Conservation (phyloP, 495 filamentous ascomycete species). For the Penicillium paradoxum region DNA sequence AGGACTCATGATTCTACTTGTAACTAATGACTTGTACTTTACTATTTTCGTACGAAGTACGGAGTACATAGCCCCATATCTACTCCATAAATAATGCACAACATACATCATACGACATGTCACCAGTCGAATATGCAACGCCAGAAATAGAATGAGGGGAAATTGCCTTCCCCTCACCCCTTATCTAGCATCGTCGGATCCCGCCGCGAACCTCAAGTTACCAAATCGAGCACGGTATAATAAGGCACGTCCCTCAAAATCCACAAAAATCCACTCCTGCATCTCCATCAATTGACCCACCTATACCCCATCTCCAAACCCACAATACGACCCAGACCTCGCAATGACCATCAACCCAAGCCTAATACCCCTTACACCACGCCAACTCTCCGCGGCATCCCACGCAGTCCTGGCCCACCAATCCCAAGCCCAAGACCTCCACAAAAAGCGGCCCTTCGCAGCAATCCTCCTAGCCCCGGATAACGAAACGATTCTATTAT, state of each 20-base stretch:
- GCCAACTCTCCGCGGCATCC: constrained; percentile 34
- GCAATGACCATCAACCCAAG: neutral
- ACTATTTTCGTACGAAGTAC: constrained; percentile 6
- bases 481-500: constrained; percentile 43
- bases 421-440: constrained; percentile 32
- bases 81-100: neutral
- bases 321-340: neutral
- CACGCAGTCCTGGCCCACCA: constrained; percentile 39
- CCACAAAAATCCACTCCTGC: neutral
- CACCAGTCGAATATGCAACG: neutral
- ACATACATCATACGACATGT: neutral
- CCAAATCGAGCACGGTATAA: neutral
- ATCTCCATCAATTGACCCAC: neutral
- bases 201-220: constrained; percentile 12
- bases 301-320: neutral
- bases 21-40: neutral
- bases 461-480: constrained; percentile 46
- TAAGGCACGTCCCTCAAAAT: neutral
- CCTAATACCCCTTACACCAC: constrained; percentile 9
- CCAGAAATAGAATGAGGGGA: constrained; percentile 7
- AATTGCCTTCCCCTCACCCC: constrained; percentile 6
- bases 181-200: constrained; percentile 14
- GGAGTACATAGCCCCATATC: too few species aligned
- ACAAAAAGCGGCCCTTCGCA: constrained; percentile 46
- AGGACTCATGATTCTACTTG: constrained; percentile 6